Evolutionary conservation across 2,329 filamentous ascomycete species (phyloP), one percentile per base, ranked within the genome.

Genomic region (Diaporthe ilicicola): DNA sequence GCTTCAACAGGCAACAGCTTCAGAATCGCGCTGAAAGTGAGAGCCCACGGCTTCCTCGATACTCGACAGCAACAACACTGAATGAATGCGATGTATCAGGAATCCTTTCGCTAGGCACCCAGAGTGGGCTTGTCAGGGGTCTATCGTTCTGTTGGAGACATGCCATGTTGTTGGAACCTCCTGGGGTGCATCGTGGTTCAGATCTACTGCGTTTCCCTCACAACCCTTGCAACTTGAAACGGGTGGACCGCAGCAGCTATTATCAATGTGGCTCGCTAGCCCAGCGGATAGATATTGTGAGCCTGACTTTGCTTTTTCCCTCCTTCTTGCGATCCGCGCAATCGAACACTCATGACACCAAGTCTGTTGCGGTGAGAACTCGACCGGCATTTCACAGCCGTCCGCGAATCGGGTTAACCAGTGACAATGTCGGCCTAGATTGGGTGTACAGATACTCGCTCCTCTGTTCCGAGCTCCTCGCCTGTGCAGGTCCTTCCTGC

Each of bases 141-240:
- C 29, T 56, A 22, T 67, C 27, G n/a, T 27, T 46, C 44, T 50
- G 53, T 37, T 56, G 66, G 66, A 68, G 46, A 70, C 42, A 17
- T 55, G 39, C 68, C 68, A 24, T 66, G 68, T 24, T 8, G 27
- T 34, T 15, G 67, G 54, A 42, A 34, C 66, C 56, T 54, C 55
- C 39, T 19, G 44, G 42, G 51, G 48, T 39, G 44, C 34, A 54
- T 65, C 67, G 51, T 53, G 67, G 51, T 46, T 56, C 68, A 56
- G 59, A 70, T 70, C 68, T 70, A 27, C 51, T 48, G 51, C 59
- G 56, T 56, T 68, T 59, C 42, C 42, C 22, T 68, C 42, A 59
- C 29, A 24, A 42, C 22, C 27, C 46, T 66, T 68, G 66, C 66
- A 24, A 46, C 22, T 50, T 29, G 22, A 68, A 68, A 68, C 32